These are phyloP conservation scores for Sarcodon aspratus DNA, from an alignment of 768 basidiomycete genomes.

Conservation along the genomic window DNA sequence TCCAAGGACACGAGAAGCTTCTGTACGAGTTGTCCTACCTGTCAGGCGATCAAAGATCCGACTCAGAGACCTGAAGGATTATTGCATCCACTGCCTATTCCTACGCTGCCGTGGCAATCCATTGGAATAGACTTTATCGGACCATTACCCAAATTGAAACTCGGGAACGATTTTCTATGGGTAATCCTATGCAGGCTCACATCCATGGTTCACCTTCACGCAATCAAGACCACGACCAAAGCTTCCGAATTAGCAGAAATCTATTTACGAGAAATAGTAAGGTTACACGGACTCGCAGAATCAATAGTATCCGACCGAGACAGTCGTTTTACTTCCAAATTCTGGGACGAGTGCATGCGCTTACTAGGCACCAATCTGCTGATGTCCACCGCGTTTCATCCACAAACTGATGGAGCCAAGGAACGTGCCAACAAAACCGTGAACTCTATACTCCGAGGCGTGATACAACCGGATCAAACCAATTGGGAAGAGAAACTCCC, in stretches of 20 bases:
- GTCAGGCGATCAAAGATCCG: slow-evolving; percentile 8
- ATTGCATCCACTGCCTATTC: slow-evolving; percentile 19
- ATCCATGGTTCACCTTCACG: slow-evolving; percentile 10
- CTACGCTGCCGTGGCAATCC: slow-evolving; percentile 20
- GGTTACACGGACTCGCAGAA: slow-evolving; percentile 13
- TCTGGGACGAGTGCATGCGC: slow-evolving; percentile 18
- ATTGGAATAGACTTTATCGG: slow-evolving; percentile 31
- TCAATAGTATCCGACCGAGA: slow-evolving; percentile 18
- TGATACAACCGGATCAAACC: slow-evolving; percentile 5
- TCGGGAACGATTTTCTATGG: slow-evolving; percentile 14
- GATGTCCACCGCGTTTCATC: slow-evolving; percentile 20
- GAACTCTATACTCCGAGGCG: slow-evolving; percentile 5
- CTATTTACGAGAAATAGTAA: slow-evolving; percentile 8
- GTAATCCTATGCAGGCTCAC: slow-evolving; percentile 13
- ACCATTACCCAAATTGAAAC: slow-evolving; percentile 17
- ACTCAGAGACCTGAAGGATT: slow-evolving; percentile 14
- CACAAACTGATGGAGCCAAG: slow-evolving; percentile 18
- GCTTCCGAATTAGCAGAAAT: slow-evolving; percentile 10
- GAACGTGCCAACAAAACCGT: slow-evolving; percentile 8
- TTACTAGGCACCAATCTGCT: slow-evolving; percentile 10
- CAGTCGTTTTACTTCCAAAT: slow-evolving; percentile 22
- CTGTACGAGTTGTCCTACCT: slow-evolving; percentile 11
- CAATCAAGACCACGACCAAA: slow-evolving; percentile 3
- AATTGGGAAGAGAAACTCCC: slow-evolving; percentile 22
- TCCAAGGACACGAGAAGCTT: slow-evolving; percentile 7